These are phyloP conservation scores for Wickerhamomyces canadensis DNA, from an alignment of 805 yeast genomes.

Conservation along the genomic window DNA sequence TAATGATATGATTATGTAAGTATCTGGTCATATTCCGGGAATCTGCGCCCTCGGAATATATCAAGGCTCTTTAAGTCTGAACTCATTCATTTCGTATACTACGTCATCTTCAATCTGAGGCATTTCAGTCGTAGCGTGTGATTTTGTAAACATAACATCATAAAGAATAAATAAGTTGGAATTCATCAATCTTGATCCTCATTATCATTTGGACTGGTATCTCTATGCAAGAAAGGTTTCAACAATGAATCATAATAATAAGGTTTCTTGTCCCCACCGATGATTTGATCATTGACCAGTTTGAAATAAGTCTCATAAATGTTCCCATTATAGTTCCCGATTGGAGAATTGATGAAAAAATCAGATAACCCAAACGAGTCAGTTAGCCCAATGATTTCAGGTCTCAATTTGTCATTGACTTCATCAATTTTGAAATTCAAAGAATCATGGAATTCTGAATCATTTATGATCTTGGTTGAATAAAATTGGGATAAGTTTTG, in stretches of 20 bases:
- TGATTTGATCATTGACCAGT: constrained; percentile 42
- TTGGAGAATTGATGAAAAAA: constrained; percentile 73
- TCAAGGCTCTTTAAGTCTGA: no score
- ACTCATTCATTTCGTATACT: no score
- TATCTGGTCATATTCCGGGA: no score
- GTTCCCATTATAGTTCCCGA: constrained; percentile 78
- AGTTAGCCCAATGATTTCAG: constrained; percentile 70
- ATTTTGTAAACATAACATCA: no score
- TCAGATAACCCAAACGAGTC: constrained; percentile 81
- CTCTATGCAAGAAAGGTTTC: constrained; percentile 21
- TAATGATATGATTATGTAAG: no score
- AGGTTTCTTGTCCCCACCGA: constrained; percentile 45
- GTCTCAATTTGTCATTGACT: constrained; percentile 43
- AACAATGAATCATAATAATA: constrained; percentile 27
- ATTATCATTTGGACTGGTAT: constrained; percentile 15
- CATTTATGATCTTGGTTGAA: constrained; percentile 45
- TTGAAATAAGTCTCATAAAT: constrained; percentile 74
- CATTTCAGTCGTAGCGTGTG: no score
- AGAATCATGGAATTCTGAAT: constrained; percentile 31
- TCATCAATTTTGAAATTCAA: constrained; percentile 21
- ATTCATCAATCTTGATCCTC: constrained; percentile 4
- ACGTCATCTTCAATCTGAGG: no score
- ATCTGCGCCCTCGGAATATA: no score
- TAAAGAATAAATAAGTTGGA: no score
- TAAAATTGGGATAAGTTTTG: constrained; percentile 63